Percentiles rank a stretch among this genome's conserved stretches.
Conservation (phyloP, 2,329 filamentous ascomycete genomes). For the Trichoderma breve region DNA sequence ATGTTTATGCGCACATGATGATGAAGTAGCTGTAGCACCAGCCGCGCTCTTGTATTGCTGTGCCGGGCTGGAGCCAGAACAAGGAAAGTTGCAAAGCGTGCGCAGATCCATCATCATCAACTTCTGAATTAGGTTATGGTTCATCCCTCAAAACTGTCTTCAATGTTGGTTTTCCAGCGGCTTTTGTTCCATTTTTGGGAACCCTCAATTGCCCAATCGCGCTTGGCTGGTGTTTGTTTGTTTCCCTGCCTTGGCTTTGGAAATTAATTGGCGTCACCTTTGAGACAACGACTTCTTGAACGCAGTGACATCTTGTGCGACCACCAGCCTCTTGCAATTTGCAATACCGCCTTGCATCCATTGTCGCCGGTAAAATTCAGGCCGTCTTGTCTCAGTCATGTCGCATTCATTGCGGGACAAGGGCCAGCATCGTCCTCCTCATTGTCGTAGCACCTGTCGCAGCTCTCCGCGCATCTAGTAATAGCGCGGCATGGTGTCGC, state of each 20-base stretch:
- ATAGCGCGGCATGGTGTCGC: not conserved
- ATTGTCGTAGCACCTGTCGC: not conserved
- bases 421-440: not conserved
- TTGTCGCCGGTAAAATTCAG: not conserved
- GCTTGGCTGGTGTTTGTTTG: not conserved
- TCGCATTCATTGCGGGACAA: conserved; percentile 9
- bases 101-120: conserved; percentile 18
- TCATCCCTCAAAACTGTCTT: not conserved
- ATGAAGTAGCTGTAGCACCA: not conserved
- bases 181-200: not conserved
- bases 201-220: not conserved
- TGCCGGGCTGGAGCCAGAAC: not conserved
- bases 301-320: conserved; percentile 6
- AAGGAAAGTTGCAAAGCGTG: conserved; percentile 1
- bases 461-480: not conserved
- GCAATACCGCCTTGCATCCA: not conserved
- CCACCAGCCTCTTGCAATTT: conserved; percentile 2
- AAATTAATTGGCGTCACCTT: conserved; percentile 5
- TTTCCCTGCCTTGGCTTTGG: conserved; percentile 10
- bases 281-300: not conserved
- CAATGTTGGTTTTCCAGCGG: not conserved
- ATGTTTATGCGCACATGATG: conserved; percentile 16
- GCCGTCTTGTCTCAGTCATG: not conserved
- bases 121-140: conserved; percentile 4
- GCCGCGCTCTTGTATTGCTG: not conserved